Conservation (phyloP, 176 grass and related monocot genomes). For the Saccharum spontaneum region DNA sequence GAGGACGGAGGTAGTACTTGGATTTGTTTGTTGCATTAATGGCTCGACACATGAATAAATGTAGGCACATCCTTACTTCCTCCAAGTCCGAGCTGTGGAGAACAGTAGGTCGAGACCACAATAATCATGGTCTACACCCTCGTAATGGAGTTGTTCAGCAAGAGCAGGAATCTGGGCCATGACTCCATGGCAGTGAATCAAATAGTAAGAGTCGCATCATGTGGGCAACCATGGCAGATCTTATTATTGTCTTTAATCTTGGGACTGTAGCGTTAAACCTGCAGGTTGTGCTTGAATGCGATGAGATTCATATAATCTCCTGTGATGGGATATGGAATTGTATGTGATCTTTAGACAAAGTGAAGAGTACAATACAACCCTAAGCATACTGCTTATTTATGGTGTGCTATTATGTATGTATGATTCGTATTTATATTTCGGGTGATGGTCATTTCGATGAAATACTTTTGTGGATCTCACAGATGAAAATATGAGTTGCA, state of each 20-base stretch:
- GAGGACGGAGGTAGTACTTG: background rate
- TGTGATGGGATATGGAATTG: background rate
- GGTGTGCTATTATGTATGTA: slow-evolving; percentile 7
- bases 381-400: slow-evolving; percentile 10
- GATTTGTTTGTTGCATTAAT: slow-evolving; percentile 12
- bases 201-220: background rate
- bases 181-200: background rate
- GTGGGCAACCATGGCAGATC: background rate
- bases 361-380: background rate
- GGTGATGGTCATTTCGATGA: background rate
- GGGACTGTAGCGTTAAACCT: background rate
- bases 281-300: background rate
- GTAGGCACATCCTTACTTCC: slow-evolving; percentile 86
- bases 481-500: too few species aligned
- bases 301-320: slow-evolving; percentile 14
- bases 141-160: background rate
- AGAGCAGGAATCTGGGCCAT: background rate
- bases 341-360: background rate
- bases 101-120: slow-evolving; percentile 61
- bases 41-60: background rate
- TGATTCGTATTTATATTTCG: background rate
- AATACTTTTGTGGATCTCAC: too few species aligned
- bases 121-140: slow-evolving; percentile 16
- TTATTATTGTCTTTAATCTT: slow-evolving; percentile 19
- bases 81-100: slow-evolving; percentile 88